Percentiles rank a stretch among this genome's conserved stretches.
Evolutionary conservation across 108 stramenopile genomes (phyloP).

Genomic region (Poteriospumella lacustris): DNA sequence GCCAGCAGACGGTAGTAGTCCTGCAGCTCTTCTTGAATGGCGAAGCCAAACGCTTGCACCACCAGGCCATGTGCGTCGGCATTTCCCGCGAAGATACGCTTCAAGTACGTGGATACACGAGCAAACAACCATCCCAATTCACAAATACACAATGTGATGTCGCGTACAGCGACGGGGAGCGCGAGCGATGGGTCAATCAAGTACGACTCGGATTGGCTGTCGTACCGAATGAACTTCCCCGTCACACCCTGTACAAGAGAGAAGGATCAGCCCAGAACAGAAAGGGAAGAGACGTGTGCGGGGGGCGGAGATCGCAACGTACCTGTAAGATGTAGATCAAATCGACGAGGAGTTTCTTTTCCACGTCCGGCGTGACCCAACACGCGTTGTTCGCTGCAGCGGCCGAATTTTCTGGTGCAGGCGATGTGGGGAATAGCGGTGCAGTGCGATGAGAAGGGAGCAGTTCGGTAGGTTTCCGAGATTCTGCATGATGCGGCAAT

Average conservation of each 20-base stretch:
- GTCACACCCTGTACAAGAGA: constrained; percentile 31
- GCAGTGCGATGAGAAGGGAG: too few relatives aligned
- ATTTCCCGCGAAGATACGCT: constrained; percentile 20
- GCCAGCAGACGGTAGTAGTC: constrained; percentile 66
- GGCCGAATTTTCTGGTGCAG: too few relatives aligned
- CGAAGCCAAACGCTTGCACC: constrained; percentile 63
- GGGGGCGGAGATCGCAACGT: neutral
- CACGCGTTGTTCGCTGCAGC: neutral
- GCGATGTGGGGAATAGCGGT: too few relatives aligned
- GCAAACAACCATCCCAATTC: constrained; percentile 78
- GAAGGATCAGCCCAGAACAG: neutral
- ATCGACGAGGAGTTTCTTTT: neutral
- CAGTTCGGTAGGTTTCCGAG: too few relatives aligned
- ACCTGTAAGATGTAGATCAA: neutral
- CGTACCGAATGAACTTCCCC: constrained; percentile 18
- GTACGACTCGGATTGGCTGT: constrained; percentile 5
- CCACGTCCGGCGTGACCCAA: neutral
- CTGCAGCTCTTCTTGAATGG: constrained; percentile 60
- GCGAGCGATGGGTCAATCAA: neutral
- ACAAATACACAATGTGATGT: constrained; percentile 31
- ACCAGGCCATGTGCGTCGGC: constrained; percentile 58
- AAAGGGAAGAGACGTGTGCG: neutral
- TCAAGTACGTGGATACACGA: constrained; percentile 54
- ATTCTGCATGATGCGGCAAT: too few relatives aligned
- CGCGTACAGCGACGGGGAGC: neutral